Evolutionary conservation across 257 asterid species (phyloP).

Genomic region (Schizonepeta tenuifolia): DNA sequence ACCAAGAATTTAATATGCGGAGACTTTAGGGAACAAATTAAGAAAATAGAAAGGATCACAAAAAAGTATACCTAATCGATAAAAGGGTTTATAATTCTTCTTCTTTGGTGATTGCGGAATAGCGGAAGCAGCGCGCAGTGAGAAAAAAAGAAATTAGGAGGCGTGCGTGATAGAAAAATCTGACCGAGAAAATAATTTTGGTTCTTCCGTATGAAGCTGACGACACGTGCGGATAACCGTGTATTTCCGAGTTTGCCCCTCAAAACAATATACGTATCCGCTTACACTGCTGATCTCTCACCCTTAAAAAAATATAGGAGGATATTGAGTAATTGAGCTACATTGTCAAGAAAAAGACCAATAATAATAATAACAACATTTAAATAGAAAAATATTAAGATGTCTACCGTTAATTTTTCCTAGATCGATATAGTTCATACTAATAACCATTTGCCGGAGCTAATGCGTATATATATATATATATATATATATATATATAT

Average conservation of each 20-base stretch:
- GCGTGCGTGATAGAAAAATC: background rate
- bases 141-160: background rate
- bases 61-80: slow-evolving; percentile 19
- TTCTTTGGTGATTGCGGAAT: background rate
- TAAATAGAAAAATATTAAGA: too few species aligned
- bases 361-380: too few species aligned
- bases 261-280: too few species aligned
- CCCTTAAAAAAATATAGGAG: too few species aligned
- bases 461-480: too few species aligned
- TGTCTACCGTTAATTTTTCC: too few species aligned
- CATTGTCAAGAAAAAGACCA: too few species aligned
- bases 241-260: slow-evolving; percentile 32
- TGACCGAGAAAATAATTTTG: background rate
- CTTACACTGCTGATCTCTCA: too few species aligned
- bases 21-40: background rate
- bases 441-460: too few species aligned
- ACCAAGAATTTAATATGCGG: background rate
- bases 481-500: too few species aligned
- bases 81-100: background rate
- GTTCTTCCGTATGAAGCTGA: background rate
- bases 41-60: background rate
- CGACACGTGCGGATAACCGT: slow-evolving; percentile 26
- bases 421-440: too few species aligned
- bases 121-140: slow-evolving; percentile 1
- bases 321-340: too few species aligned